phyloP scores from a whole-genome alignment of 352 stramenopile species.

The Sclerospora graminicola region DNA sequence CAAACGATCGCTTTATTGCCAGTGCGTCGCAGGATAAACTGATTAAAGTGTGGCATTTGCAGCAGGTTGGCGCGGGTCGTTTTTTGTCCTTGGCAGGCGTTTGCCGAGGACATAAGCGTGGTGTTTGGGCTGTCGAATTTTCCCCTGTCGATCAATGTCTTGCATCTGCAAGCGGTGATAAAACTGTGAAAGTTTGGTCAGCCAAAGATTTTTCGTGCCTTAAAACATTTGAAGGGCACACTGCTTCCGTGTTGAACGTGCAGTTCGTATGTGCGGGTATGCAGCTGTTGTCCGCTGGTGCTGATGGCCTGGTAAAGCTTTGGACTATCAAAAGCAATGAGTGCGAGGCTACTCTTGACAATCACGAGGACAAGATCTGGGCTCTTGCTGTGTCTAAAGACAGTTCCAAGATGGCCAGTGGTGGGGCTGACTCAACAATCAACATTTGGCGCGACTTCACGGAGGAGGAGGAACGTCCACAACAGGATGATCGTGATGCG shows the following conservation, averaged over 20 bases:
- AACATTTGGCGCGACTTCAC: conserved; percentile 93
- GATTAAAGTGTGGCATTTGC: conserved; percentile 93
- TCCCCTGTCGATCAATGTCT: conserved; percentile 93
- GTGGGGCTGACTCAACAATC: conserved; percentile 92
- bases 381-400: conserved; percentile 86
- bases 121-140: conserved; percentile 96
- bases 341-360: conserved; percentile 94
- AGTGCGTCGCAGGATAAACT: conserved; percentile 97
- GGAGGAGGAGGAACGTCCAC: conserved; percentile 76
- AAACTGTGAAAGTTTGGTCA: conserved; percentile 96
- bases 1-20: conserved; percentile 95
- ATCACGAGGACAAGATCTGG: conserved; percentile 97
- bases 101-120: conserved; percentile 94
- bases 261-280: conserved; percentile 86
- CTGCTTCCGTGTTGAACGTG: conserved; percentile 80
- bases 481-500: conserved; percentile 76
- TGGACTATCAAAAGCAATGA: conserved; percentile 98
- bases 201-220: conserved; percentile 92
- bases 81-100: conserved; percentile 86
- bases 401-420: conserved; percentile 87
- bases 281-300: conserved; percentile 92
- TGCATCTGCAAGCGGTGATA: conserved; percentile 92
- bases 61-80: conserved; percentile 33
- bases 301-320: conserved; percentile 95
- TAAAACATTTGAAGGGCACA: conserved; percentile 94